phyloP scores from a whole-genome alignment of 257 asterid genomes.

The Solanum neorickii region DNA sequence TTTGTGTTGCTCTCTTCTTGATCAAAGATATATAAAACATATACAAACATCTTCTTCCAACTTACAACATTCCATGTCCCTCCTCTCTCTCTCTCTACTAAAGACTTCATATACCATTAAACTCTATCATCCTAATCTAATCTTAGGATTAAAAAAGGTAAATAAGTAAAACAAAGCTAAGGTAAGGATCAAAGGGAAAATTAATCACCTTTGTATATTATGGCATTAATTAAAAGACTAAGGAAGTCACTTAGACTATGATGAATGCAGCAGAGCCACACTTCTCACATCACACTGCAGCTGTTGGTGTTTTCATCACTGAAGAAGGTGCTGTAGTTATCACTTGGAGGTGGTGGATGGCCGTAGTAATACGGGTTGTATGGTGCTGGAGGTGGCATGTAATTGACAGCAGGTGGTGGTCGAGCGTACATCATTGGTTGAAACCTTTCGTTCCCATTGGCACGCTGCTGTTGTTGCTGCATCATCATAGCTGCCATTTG shows the following conservation, averaged over 20 bases:
- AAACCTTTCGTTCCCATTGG: conserved; percentile 78
- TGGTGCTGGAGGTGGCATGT: conserved; percentile 54
- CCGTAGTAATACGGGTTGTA: conserved; percentile 24
- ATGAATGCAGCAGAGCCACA: background rate
- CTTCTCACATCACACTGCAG: conserved; percentile 13
- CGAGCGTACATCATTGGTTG: conserved; percentile 98
- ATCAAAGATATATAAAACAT: background rate
- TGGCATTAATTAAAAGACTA: background rate
- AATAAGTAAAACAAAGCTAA: background rate
- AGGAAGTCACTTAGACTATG: background rate
- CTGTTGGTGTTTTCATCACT: conserved; percentile 20
- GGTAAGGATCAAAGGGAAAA: conserved; percentile 1
- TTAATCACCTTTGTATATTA: conserved; percentile 1
- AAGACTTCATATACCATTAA: background rate
- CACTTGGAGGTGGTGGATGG: conserved; percentile 5
- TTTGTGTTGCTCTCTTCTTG: background rate
- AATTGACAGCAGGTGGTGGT: conserved; percentile 87
- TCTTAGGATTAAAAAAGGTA: conserved; percentile 1
- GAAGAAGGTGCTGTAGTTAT: conserved; percentile 6
- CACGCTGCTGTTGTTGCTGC: conserved; percentile 35
- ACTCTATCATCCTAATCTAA: conserved; percentile 2
- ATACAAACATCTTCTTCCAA: conserved; percentile 1
- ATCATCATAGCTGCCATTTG: conserved; percentile 76
- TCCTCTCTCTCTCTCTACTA: background rate
- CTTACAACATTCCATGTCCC: conserved; percentile 1